Evolutionary conservation across 306 rosid genomes (phyloP).

Genomic region (Cicer bijugum): DNA sequence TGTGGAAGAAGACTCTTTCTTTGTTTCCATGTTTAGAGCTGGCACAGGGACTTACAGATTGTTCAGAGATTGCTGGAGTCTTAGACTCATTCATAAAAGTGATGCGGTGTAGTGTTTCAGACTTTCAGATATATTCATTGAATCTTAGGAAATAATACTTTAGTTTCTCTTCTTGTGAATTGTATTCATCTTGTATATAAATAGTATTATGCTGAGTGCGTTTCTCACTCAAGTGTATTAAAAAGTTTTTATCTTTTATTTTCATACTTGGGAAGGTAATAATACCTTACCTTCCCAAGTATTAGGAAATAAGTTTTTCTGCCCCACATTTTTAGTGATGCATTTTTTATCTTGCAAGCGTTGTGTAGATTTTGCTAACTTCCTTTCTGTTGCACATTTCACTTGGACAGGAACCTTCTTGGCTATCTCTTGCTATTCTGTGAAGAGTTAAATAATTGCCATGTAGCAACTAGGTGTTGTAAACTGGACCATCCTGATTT

Average conservation of each 20-base stretch:
- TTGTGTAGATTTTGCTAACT: slow-evolving; percentile 20
- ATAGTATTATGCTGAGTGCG: slow-evolving; percentile 5
- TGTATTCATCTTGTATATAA: background rate
- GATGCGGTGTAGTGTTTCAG: background rate
- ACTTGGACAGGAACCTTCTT: slow-evolving; percentile 77
- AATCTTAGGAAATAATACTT: background rate
- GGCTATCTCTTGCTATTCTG: slow-evolving; percentile 79
- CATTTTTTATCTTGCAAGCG: background rate
- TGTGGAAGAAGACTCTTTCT: too few relatives aligned
- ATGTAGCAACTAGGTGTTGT: slow-evolving; percentile 78
- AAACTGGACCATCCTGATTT: slow-evolving; percentile 52
- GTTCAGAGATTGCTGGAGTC: too few relatives aligned
- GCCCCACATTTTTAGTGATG: background rate
- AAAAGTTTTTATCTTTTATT: background rate
- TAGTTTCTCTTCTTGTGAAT: background rate
- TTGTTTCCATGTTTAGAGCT: too few relatives aligned
- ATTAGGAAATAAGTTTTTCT: background rate
- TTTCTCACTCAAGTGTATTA: background rate
- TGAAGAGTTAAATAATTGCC: slow-evolving; percentile 60
- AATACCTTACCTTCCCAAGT: background rate
- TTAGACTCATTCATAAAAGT: background rate
- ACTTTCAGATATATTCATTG: background rate
- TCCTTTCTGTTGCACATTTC: slow-evolving; percentile 43
- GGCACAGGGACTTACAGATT: too few relatives aligned
- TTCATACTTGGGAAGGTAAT: background rate